Percentiles rank a stretch among this genome's conserved stretches.
phyloP scores from a whole-genome alignment of 805 yeast genomes.

The Wickerhamomyces xylosicus region DNA sequence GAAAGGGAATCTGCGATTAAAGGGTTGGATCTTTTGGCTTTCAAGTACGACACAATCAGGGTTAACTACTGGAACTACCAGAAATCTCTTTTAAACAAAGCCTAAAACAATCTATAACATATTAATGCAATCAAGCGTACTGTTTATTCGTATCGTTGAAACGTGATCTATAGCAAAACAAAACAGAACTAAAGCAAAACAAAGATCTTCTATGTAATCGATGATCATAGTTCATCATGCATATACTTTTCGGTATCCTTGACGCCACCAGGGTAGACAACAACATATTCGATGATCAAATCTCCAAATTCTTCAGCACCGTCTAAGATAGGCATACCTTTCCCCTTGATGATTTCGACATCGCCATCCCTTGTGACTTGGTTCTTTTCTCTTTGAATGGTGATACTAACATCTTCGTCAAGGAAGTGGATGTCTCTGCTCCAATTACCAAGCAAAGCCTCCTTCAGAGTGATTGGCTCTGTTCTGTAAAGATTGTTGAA shows the following conservation, averaged over 20 bases:
- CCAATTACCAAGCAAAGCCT: constrained; percentile 81
- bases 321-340: constrained; percentile 72
- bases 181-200: no score
- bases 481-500: constrained; percentile 68
- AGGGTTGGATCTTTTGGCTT: constrained; percentile 41
- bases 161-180: background rate
- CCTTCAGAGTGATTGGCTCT: constrained; percentile 62
- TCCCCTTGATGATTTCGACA: constrained; percentile 57
- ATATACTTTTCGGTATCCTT: constrained; percentile 7
- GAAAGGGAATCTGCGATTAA: constrained; percentile 25
- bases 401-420: constrained; percentile 43
- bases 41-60: constrained; percentile 52
- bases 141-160: background rate
- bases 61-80: constrained; percentile 50
- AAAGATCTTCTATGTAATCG: background rate
- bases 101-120: background rate
- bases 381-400: constrained; percentile 38
- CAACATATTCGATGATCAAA: constrained; percentile 36
- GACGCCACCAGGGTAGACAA: constrained; percentile 33
- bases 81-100: constrained; percentile 8
- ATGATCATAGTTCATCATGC: constrained; percentile 16
- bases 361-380: constrained; percentile 52
- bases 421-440: constrained; percentile 51
- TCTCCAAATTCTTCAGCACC: constrained; percentile 45
- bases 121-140: background rate